Evolutionary conservation across 2,329 filamentous ascomycete species (phyloP).

Genomic region (Pseudomassariella vexata): DNA sequence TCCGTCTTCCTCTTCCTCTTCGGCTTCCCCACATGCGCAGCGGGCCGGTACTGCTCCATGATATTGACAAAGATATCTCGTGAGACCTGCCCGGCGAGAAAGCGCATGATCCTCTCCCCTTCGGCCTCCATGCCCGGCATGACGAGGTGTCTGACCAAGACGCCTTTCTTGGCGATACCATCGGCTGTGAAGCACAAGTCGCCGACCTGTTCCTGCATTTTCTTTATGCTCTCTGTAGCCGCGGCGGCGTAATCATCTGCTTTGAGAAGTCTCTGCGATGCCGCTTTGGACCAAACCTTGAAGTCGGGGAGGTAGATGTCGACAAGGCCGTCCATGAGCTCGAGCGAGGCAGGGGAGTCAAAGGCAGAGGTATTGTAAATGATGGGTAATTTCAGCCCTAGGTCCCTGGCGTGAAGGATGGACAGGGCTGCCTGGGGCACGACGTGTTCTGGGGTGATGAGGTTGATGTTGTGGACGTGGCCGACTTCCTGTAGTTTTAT

Average conservation of each 20-base stretch:
- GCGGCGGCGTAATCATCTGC: constrained; percentile 68
- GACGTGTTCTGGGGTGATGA: constrained; percentile 81
- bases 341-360: constrained; percentile 66
- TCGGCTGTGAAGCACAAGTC: constrained; percentile 78
- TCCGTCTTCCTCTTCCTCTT: constrained; percentile 29
- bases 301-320: constrained; percentile 89
- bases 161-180: constrained; percentile 71
- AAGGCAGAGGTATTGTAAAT: constrained; percentile 83
- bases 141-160: constrained; percentile 73
- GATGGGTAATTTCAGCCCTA: constrained; percentile 66
- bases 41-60: constrained; percentile 83
- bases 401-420: constrained; percentile 65
- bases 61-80: constrained; percentile 75
- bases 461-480: constrained; percentile 84
- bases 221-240: constrained; percentile 70
- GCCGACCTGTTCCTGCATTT: constrained; percentile 77
- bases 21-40: constrained; percentile 74
- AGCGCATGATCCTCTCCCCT: constrained; percentile 67
- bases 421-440: constrained; percentile 76
- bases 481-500: constrained; percentile 75
- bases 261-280: constrained; percentile 69
- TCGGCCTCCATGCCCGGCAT: constrained; percentile 79
- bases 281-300: constrained; percentile 67
- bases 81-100: constrained; percentile 68
- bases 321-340: constrained; percentile 70